Conservation (phyloP, 208 protist species). For the Porcisia hertigi region DNA sequence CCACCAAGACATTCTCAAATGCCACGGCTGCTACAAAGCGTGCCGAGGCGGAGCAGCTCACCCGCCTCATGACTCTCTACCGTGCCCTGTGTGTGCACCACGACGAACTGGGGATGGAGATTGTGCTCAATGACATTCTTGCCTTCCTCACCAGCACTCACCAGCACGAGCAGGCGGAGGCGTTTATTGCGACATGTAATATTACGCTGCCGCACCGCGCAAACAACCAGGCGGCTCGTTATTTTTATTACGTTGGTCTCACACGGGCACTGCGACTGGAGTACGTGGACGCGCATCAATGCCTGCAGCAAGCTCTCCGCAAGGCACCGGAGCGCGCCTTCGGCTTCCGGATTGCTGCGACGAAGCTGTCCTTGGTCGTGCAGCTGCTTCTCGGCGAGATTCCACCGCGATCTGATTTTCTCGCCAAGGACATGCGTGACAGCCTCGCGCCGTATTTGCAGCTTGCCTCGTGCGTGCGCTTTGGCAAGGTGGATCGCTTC, state of each 20-base stretch:
- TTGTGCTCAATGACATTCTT: slow-evolving; percentile 87
- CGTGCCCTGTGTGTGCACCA: slow-evolving; percentile 83
- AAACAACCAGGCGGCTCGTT: slow-evolving; percentile 95
- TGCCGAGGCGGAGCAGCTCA: slow-evolving; percentile 50
- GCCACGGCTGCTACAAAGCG: slow-evolving; percentile 23
- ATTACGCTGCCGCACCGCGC: slow-evolving; percentile 76
- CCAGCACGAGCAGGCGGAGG: slow-evolving; percentile 84
- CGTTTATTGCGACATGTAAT: slow-evolving; percentile 85
- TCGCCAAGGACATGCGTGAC: slow-evolving; percentile 86
- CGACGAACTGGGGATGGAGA: slow-evolving; percentile 87
- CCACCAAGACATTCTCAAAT: slow-evolving; percentile 9
- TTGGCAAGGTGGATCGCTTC: slow-evolving; percentile 95
- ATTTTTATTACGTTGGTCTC: slow-evolving; percentile 95
- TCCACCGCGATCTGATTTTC: slow-evolving; percentile 93
- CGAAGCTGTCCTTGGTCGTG: slow-evolving; percentile 96
- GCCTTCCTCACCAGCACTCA: slow-evolving; percentile 71
- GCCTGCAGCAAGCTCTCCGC: slow-evolving; percentile 93
- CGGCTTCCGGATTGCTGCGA: slow-evolving; percentile 93
- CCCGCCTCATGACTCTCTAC: slow-evolving; percentile 79
- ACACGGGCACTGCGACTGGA: slow-evolving; percentile 96
- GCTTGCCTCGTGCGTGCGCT: slow-evolving; percentile 94
- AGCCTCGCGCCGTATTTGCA: slow-evolving; percentile 93
- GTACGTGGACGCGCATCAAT: slow-evolving; percentile 94
- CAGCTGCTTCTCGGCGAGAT: slow-evolving; percentile 98
- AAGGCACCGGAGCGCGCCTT: slow-evolving; percentile 95